Conservation (phyloP, 805 yeast species). For the Saturnispora mendoncae region DNA sequence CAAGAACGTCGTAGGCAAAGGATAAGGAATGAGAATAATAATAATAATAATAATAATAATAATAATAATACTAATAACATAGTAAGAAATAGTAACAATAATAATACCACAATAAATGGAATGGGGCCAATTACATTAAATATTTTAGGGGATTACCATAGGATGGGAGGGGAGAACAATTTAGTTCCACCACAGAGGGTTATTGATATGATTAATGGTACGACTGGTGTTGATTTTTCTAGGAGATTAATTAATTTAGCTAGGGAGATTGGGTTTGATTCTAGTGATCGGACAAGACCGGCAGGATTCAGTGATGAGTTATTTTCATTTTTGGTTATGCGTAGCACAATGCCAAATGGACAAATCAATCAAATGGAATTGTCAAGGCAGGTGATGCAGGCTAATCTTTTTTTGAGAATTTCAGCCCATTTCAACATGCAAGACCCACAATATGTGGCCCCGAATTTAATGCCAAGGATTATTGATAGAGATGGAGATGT, state of each 20-base stretch:
- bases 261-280: constrained; percentile 7
- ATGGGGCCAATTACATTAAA: neutral
- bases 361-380: constrained; percentile 9
- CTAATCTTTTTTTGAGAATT: constrained; percentile 8
- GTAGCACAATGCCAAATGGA: constrained; percentile 6
- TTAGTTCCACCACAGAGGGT: constrained; percentile 5
- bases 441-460: constrained; percentile 7
- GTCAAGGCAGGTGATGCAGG: constrained; percentile 8
- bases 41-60: constrained; percentile 28
- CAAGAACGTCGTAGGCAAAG: constrained; percentile 10
- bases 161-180: constrained; percentile 9
- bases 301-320: constrained; percentile 6
- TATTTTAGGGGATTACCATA: neutral
- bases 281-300: constrained; percentile 5
- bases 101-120: constrained; percentile 20
- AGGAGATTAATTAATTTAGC: constrained; percentile 5
- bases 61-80: constrained; percentile 33
- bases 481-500: constrained; percentile 34
- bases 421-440: constrained; percentile 5
- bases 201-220: constrained; percentile 5
- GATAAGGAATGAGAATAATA: constrained; percentile 27
- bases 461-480: constrained; percentile 22
- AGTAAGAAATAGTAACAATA: too few species aligned
- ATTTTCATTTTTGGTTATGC: constrained; percentile 4
- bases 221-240: constrained; percentile 5